Evolutionary conservation across 352 stramenopile species (phyloP), one percentile per base, ranked within the genome.

Genomic region (Globisporangium nunn): DNA sequence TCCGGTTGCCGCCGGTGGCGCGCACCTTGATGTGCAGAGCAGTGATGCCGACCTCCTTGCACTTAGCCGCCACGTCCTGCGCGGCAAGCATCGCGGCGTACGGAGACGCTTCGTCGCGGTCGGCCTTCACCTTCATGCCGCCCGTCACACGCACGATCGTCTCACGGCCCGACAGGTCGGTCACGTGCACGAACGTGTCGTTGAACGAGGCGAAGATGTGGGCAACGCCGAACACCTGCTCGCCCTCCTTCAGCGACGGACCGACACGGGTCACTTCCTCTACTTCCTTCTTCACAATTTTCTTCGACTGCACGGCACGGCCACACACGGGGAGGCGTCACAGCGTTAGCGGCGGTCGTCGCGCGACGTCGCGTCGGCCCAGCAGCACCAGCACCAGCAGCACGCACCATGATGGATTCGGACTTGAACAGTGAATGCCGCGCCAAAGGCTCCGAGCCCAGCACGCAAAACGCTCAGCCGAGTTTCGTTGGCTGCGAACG

Each of bases 111-210:
- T 99, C 97, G 72, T 99, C 97, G 78, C 97, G 95, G 81, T 99
- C 97, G 55, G 97, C 97, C 92, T 99, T 99, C 55, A 99, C 97
- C 85, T 99, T 99, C 97, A 99, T 99, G 62, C 97, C 97, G 69
- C 97, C 97, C 8, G 97, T 99, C 51, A 99, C 96, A 78, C 97
- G 96, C 63, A 98, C 93, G 74, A 99, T 95, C 64, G 97, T 99
- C 81, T 99, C 97, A 52, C 97, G 87, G 69, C 97, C 97, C 58
- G 96, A 99, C 48, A 99, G 87, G 85, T 99, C 97, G 50, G 97
- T 99, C 56, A 99, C 95, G 78, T 99, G 97, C 61, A 99, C 97
- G 78, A 99, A 99, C 58, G 97, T 99, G 83, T 99, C 97, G 81
- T 99, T 99, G 87, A 99, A 98, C 66, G 91, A 99, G 55, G 97